These are phyloP conservation scores for Boletus fagicola DNA, from an alignment of 768 basidiomycete species.

Conservation along the genomic window DNA sequence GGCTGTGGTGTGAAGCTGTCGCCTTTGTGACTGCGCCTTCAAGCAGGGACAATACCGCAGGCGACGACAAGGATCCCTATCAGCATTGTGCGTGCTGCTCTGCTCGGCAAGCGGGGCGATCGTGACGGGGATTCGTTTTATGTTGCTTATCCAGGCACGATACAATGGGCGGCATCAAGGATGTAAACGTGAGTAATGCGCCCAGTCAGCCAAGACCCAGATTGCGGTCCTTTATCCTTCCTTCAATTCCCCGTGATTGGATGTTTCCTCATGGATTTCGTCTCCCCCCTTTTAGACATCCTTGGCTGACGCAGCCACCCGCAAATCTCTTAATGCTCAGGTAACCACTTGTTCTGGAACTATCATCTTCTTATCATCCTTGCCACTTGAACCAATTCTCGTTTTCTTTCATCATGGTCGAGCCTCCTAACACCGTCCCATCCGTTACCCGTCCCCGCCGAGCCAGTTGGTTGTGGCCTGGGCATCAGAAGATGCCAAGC, in stretches of 20 bases:
- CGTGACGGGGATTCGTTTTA: neutral
- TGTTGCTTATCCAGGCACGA: slow-evolving; percentile 2
- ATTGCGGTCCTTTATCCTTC: neutral
- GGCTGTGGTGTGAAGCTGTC: neutral
- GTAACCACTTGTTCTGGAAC: slow-evolving; percentile 27
- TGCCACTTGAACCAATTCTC: slow-evolving; percentile 1
- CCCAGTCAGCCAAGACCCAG: slow-evolving; percentile 25
- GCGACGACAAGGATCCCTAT: slow-evolving; percentile 2
- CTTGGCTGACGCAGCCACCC: slow-evolving; percentile 33
- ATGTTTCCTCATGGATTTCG: slow-evolving; percentile 10
- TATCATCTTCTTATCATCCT: slow-evolving; percentile 9
- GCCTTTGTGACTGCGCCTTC: neutral
- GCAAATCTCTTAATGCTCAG: slow-evolving; percentile 29
- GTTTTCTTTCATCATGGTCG: slow-evolving; percentile 23
- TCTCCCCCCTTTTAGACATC: slow-evolving; percentile 28
- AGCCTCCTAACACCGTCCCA: slow-evolving; percentile 11
- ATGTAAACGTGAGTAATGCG: slow-evolving; percentile 30
- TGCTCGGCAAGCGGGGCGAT: neutral
- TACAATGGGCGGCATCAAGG: slow-evolving; percentile 29
- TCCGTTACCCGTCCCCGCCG: slow-evolving; percentile 17
- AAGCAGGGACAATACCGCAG: neutral
- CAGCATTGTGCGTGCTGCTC: slow-evolving; percentile 12
- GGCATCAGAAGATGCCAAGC: slow-evolving; percentile 22
- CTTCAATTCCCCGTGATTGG: slow-evolving; percentile 8
- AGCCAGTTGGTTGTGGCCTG: slow-evolving; percentile 31